Evolutionary conservation across 2,329 filamentous ascomycete genomes (phyloP).

Genomic region (Massarina eburnea): DNA sequence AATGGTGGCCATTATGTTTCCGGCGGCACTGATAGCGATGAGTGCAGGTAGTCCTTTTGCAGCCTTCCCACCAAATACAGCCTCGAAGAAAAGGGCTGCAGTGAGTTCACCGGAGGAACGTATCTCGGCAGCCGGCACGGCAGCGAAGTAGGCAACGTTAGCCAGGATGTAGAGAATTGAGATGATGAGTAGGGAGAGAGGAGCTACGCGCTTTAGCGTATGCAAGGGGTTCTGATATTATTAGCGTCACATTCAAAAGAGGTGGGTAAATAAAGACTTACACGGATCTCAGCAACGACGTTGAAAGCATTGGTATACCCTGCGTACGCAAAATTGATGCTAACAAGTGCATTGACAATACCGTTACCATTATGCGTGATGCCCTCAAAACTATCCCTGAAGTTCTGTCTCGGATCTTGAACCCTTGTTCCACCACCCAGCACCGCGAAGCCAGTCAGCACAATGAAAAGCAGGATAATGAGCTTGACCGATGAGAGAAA

Average conservation of each 20-base stretch:
- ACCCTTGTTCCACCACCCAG: conserved; percentile 31
- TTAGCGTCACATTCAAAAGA: neutral
- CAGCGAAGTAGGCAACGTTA: conserved; percentile 30
- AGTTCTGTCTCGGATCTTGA: conserved; percentile 27
- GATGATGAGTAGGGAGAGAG: conserved; percentile 55
- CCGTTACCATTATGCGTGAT: conserved; percentile 32
- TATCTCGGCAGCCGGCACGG: conserved; percentile 51
- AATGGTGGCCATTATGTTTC: conserved; percentile 33
- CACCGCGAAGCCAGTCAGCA: conserved; percentile 32
- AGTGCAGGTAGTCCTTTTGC: conserved; percentile 56
- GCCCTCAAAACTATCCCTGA: conserved; percentile 28
- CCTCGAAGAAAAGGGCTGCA: conserved; percentile 61
- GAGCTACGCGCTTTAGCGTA: conserved; percentile 53
- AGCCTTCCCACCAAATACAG: conserved; percentile 59
- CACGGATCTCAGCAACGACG: conserved; percentile 36
- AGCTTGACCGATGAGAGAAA: conserved; percentile 55
- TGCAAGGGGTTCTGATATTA: conserved; percentile 56
- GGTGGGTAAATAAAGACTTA: conserved; percentile 1
- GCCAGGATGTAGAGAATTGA: conserved; percentile 38
- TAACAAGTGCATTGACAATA: conserved; percentile 33
- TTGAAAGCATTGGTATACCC: conserved; percentile 39
- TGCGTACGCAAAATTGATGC: conserved; percentile 34
- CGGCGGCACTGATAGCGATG: conserved; percentile 28
- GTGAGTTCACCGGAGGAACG: conserved; percentile 55
- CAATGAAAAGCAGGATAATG: conserved; percentile 60